These are phyloP conservation scores for Castanea sativa DNA, from an alignment of 306 rosid species.

Conservation along the genomic window DNA sequence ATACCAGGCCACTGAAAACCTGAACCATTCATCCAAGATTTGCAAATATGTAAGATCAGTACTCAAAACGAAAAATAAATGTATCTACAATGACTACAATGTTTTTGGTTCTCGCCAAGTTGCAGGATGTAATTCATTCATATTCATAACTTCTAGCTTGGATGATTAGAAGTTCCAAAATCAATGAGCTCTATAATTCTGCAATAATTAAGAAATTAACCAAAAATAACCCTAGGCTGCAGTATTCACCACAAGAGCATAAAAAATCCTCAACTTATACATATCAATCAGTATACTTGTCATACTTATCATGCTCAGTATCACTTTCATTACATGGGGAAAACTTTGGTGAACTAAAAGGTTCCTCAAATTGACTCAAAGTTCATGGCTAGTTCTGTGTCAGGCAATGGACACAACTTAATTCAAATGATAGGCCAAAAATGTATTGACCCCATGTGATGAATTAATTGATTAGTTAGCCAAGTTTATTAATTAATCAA, in stretches of 20 bases:
- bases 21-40: neutral
- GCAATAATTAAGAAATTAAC: conserved; percentile 12
- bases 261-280: neutral
- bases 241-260: neutral
- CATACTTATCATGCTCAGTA: conserved; percentile 11
- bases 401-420: too few species aligned
- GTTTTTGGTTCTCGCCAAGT: conserved; percentile 4
- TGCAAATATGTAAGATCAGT: neutral
- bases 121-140: conserved; percentile 20
- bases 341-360: conserved; percentile 2
- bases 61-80: neutral
- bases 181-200: conserved; percentile 19
- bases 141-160: conserved; percentile 9
- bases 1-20: conserved; percentile 29
- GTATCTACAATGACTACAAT: neutral
- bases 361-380: neutral
- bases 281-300: neutral
- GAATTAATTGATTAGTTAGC: too few species aligned
- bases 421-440: too few species aligned
- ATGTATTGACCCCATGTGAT: too few species aligned
- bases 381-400: neutral
- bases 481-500: too few species aligned
- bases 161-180: conserved; percentile 9
- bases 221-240: neutral
- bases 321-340: conserved; percentile 5